Evolutionary conservation across 805 yeast species (phyloP).

Genomic region (Yarrowia bubula): DNA sequence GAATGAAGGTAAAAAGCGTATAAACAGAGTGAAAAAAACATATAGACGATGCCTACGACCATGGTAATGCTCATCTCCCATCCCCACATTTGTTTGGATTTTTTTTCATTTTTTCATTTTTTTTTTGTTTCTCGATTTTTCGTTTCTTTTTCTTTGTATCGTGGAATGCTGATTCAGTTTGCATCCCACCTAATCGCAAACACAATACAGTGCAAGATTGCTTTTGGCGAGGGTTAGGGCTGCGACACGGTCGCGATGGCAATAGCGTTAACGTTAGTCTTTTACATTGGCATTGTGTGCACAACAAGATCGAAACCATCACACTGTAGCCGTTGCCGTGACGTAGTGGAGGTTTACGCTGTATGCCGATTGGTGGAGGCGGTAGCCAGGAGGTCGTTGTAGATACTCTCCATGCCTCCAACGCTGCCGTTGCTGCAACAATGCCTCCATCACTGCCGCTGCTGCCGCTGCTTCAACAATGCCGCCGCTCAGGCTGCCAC

Average conservation of each 20-base stretch:
- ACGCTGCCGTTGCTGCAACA: too few relatives aligned
- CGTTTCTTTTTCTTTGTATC: background rate
- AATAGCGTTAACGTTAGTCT: background rate
- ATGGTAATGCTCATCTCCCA: too few relatives aligned
- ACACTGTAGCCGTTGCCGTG: constrained; percentile 3
- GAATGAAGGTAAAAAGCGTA: background rate
- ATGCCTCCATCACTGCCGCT: background rate
- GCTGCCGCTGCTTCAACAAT: too few relatives aligned
- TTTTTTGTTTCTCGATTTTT: background rate
- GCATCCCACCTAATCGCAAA: constrained; percentile 2
- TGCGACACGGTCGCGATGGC: background rate
- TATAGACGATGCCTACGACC: too few relatives aligned
- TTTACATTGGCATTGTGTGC: constrained; percentile 17
- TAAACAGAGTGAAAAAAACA: too few relatives aligned
- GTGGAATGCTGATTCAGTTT: constrained; percentile 6
- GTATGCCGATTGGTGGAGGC: too few relatives aligned
- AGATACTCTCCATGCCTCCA: too few relatives aligned
- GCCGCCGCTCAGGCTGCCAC: background rate
- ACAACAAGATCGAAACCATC: constrained; percentile 14
- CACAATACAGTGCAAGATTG: background rate
- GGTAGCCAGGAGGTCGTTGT: too few relatives aligned
- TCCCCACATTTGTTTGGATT: too few relatives aligned
- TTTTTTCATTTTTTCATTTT: background rate
- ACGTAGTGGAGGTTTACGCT: background rate
- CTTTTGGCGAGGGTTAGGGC: background rate